Conservation (phyloP, 164 flowering plant genomes). For the Vitis riparia region DNA sequence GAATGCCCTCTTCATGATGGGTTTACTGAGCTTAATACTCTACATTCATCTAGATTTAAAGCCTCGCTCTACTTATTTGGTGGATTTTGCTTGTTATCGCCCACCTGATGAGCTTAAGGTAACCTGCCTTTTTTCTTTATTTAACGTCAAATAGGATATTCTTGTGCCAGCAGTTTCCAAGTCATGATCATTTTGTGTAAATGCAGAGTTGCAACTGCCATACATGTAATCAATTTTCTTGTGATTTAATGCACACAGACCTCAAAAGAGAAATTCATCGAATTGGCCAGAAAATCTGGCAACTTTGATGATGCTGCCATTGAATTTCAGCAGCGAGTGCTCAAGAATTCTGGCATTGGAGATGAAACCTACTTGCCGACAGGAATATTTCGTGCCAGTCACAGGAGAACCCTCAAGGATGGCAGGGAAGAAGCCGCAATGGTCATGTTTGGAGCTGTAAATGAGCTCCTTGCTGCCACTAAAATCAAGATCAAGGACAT, state of each 20-base stretch:
- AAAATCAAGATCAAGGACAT: conserved; percentile 44
- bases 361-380: conserved; percentile 66
- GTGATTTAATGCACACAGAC: conserved; percentile 22
- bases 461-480: conserved; percentile 48
- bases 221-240: too few relatives aligned
- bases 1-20: conserved; percentile 17
- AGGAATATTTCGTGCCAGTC: conserved; percentile 36
- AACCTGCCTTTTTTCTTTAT: neutral
- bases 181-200: too few relatives aligned
- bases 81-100: conserved; percentile 67
- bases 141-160: neutral
- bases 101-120: conserved; percentile 73
- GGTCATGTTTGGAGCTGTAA: conserved; percentile 60
- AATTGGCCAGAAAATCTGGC: conserved; percentile 56
- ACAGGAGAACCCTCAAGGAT: conserved; percentile 36
- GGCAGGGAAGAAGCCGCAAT: conserved; percentile 66
- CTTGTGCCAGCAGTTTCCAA: neutral
- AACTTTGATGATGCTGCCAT: conserved; percentile 44
- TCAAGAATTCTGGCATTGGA: conserved; percentile 63
- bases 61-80: conserved; percentile 48
- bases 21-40: conserved; percentile 17
- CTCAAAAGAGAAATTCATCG: conserved; percentile 51
- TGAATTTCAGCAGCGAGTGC: conserved; percentile 39
- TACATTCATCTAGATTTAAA: conserved; percentile 30
- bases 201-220: too few relatives aligned